Base-by-base conservation (phyloP, 140 eudicot species). In the Erigeron philadelphicus region DNA sequence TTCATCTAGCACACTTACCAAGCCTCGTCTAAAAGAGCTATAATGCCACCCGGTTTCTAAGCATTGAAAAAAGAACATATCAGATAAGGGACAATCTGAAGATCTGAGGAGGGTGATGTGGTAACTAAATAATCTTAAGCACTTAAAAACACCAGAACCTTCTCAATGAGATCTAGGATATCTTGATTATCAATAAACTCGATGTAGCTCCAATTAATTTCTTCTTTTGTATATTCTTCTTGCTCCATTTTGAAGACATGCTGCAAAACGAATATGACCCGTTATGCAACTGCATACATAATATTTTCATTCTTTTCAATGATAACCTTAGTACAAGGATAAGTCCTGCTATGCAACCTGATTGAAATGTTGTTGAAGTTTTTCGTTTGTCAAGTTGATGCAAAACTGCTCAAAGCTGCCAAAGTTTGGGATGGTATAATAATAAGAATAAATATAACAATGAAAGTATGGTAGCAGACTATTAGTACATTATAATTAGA, bases 201-300 rank as follows among this genome's bases (percentile, higher is more conserved):
- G 47, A 92, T 92, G 82, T 92, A 92, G 88, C 96, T 92, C 98
- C 98, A 92, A 59, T 86, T 62, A 45, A 92, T 92, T 52, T 86
- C 95, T 78, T 87, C 95, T 75, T 83, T 87, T 3, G 90, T 86
- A 68, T 87, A 87, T 74, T 82, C 90, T 74, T 87, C 95, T 88
- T 91, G 97, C 86, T 91, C 96, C 97, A 91, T 88, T 77, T 88
- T 91, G 40, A 91, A 88, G 25, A 91, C 96, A 63, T 91, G 97
- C 97, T 91, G 92, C 63, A 68, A 59, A 81, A 42, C 50, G 54
- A 18, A 18, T 40, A 59, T 46, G 25, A 73, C 43, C 42, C 31
- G 31, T 53, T 68, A 44, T 67, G 52, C 62, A 63, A 2, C 38
- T 31, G 38, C 38, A 31, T 31, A 73, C 50, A 57, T 64, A 40